Base-by-base conservation (phyloP, 768 basidiomycete genomes). In the Cantharellus anzutake region DNA sequence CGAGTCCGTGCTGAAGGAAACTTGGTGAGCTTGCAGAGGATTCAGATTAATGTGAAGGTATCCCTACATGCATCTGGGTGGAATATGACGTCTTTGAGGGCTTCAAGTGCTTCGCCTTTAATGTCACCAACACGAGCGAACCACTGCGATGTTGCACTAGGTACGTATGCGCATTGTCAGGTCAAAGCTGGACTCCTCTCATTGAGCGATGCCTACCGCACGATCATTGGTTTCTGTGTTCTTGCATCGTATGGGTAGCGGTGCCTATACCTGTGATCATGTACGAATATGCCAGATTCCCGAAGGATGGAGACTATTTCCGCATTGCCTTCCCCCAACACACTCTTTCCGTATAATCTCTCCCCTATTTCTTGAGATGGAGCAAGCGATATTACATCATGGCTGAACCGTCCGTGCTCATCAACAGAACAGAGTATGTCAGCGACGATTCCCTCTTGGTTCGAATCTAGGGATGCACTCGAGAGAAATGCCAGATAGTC, bases 161-260 rank as follows among this genome's bases (percentile, higher is more conserved):
- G 41, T 29, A 29, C 1, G 20, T 29, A 29, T 29, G 20, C 20
- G 20, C 20, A 29, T 29, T 29, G 20, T 29, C 20, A 29, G 51
- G 29, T 1, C 37, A 4, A 56, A 34, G 16, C 41, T 35, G 5
- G 4, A n/a, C 5, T 5, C 20, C 11, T 40, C 14, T 7, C 59
- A 37, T 20, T 20, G 20, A 58, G 20, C 20, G 20, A 29, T 29
- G 20, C 82, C 63, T 66, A 92, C 88, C 84, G 83, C 63, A 90
- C 78, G 65, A 98, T 93, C 66, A 97, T 82, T 0, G 94, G 93
- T 66, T 89, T 74, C 63, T 91, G 81, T 3, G 94, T 94, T 70
- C 88, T 86, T 93, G 93, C 97, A 66, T 99, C 94, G 67, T 92
- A 93, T 0, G 94, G 92, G 67, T 96, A 99, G 56, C 82, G 80